phyloP scores from a whole-genome alignment of 257 asterid genomes.

The Nicotiana attenuata region DNA sequence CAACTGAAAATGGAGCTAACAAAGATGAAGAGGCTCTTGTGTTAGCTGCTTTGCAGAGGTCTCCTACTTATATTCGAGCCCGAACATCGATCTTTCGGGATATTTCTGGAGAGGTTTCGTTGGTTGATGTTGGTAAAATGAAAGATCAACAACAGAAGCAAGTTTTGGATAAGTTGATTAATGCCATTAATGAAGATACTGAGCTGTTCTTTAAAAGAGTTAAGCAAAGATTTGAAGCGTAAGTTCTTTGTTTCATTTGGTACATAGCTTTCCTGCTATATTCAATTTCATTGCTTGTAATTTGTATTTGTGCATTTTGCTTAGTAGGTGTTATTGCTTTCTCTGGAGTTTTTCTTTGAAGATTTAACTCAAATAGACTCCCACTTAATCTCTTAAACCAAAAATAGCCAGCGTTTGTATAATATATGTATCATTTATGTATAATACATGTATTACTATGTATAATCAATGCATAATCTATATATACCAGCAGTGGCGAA shows the following conservation, averaged over 20 bases:
- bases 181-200: constrained; percentile 45
- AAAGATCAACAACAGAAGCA: constrained; percentile 41
- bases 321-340: neutral
- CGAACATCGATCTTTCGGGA: constrained; percentile 44
- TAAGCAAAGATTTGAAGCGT: constrained; percentile 77
- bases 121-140: constrained; percentile 52
- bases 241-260: constrained; percentile 18
- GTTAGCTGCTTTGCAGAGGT: constrained; percentile 63
- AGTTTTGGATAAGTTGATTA: constrained; percentile 52
- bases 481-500: no score
- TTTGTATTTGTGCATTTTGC: neutral
- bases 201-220: constrained; percentile 58
- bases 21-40: constrained; percentile 58
- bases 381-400: no score
- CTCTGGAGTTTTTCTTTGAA: neutral
- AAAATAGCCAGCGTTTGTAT: no score
- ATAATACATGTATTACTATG: no score
- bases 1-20: constrained; percentile 15
- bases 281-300: neutral
- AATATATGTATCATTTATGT: no score
- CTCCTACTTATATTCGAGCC: constrained; percentile 66
- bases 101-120: constrained; percentile 46
- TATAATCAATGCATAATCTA: no score
- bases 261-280: no score
- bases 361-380: no score